Base-by-base conservation (phyloP, 225 moss, liverwort and hornwort genomes). In the Polytrichum commune region DNA sequence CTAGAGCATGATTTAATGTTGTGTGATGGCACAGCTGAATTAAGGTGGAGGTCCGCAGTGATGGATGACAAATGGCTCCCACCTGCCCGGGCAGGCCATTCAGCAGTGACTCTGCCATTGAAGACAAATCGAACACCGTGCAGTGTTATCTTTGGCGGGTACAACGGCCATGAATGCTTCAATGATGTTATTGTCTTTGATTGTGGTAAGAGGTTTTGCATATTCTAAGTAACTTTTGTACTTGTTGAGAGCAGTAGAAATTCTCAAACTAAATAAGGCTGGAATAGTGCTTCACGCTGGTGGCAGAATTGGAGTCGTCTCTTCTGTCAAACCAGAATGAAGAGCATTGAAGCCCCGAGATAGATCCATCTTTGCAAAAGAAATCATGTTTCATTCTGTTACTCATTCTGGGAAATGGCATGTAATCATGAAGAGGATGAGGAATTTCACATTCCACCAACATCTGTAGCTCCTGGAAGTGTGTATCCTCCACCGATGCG, bases 121-220 rank as follows among this genome's bases (percentile, higher is more conserved):
- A 66, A 82, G 61, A 65, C 73, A 7, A 67, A 68, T 38, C 54
- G 54, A 24, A 60, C 74, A 56, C 79, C 85, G 55, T 82, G 69
- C 68, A 74, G 83, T 60, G 55, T 92, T 7, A 38, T 90, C 62
- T 95, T 95, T 76, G 97, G 97, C 29, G 97, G 97, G 46, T 98
- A 91, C 71, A 87, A 98, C 69, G 97, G 97, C 60, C 76, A 79
- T 53, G 74, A 87, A 46, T 95, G 76, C 78, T 93, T 90, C 74
- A 91, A 90, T 72, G 85, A 95, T 63, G 80, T 98, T 35, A 55
- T 88, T 67, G 71, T 95, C 77, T 91, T 95, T 75, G 90, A 95
- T 55, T 88, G 77, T 79, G 87, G 97, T 98, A 84, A 35, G 77
- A 13, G 46, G 16, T 46, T 46, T 46, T 46, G 46, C 46, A 46